Conservation (phyloP, 2,329 filamentous ascomycete species). For the Furcasterigmium sp. region DNA sequence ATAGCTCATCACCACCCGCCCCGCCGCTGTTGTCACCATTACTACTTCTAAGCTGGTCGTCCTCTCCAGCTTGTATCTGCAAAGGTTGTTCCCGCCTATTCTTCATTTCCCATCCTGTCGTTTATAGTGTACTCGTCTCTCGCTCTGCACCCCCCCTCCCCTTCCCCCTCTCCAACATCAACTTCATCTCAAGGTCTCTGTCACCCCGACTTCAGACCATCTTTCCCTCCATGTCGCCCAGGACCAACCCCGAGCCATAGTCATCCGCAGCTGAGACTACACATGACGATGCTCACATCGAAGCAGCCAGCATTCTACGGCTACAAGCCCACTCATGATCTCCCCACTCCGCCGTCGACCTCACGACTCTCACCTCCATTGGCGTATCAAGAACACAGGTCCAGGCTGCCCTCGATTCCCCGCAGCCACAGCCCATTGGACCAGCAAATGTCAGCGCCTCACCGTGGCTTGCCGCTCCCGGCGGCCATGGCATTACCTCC, state of each 20-base stretch:
- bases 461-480: conserved; percentile 65
- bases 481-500: conserved; percentile 58
- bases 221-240: conserved; percentile 3
- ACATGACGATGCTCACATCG: conserved; percentile 54
- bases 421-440: conserved; percentile 41
- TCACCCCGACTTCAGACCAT: neutral
- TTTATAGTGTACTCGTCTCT: conserved; percentile 5
- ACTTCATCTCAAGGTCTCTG: neutral
- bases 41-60: conserved; percentile 23
- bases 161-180: conserved; percentile 2
- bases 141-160: conserved; percentile 6
- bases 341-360: conserved; percentile 52
- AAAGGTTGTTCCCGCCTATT: conserved; percentile 29
- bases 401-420: conserved; percentile 30
- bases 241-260: conserved; percentile 3
- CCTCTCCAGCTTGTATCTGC: conserved; percentile 30
- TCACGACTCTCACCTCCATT: conserved; percentile 51
- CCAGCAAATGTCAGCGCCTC: conserved; percentile 63
- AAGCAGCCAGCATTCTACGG: conserved; percentile 55
- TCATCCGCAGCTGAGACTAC: conserved; percentile 13
- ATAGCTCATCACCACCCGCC: conserved; percentile 35
- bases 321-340: conserved; percentile 57
- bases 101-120: conserved; percentile 11
- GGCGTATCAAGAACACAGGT: conserved; percentile 42
- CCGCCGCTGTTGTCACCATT: conserved; percentile 26